phyloP scores from a whole-genome alignment of 139 green algal species.

The Klebsormidium nitens region DNA sequence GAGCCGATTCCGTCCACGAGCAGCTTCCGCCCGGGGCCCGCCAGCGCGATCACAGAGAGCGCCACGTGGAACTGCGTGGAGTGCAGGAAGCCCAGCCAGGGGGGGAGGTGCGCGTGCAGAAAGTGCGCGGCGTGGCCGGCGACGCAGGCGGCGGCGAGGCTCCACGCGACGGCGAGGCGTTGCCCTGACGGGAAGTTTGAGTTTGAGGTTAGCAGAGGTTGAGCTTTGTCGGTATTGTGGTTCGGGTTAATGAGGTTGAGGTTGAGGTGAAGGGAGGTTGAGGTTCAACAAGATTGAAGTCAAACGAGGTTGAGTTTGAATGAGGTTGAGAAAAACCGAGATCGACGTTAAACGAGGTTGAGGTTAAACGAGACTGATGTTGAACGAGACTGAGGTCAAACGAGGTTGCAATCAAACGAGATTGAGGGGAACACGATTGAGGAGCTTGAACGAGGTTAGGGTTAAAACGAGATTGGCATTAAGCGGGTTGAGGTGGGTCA shows the following conservation, averaged over 20 bases:
- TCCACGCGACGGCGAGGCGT: constrained; percentile 18
- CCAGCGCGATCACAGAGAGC: constrained; percentile 68
- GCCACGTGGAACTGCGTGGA: constrained; percentile 59
- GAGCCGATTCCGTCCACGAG: constrained; percentile 61
- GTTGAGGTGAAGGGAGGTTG: background rate
- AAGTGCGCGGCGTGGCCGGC: constrained; percentile 24
- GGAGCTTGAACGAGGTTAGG: too few relatives aligned
- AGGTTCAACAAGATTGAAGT: background rate
- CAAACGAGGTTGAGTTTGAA: background rate
- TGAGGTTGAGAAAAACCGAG: constrained; percentile 1
- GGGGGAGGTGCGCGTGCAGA: constrained; percentile 6
- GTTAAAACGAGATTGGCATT: too few relatives aligned
- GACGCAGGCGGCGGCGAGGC: constrained; percentile 23
- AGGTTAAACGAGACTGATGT: too few relatives aligned
- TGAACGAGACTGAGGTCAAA: too few relatives aligned
- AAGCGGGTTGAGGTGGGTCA: too few relatives aligned
- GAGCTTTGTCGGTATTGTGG: background rate
- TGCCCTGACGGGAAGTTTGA: constrained; percentile 3
- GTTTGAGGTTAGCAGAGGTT: background rate
- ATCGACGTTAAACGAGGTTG: background rate
- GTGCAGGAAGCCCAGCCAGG: constrained; percentile 48
- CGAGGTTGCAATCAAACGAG: too few relatives aligned
- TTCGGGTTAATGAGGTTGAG: background rate
- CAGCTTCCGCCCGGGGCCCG: constrained; percentile 73
- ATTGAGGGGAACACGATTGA: too few relatives aligned